phyloP scores from a whole-genome alignment of 1,139 yeast species.

The Suhomyces bokatorum region DNA sequence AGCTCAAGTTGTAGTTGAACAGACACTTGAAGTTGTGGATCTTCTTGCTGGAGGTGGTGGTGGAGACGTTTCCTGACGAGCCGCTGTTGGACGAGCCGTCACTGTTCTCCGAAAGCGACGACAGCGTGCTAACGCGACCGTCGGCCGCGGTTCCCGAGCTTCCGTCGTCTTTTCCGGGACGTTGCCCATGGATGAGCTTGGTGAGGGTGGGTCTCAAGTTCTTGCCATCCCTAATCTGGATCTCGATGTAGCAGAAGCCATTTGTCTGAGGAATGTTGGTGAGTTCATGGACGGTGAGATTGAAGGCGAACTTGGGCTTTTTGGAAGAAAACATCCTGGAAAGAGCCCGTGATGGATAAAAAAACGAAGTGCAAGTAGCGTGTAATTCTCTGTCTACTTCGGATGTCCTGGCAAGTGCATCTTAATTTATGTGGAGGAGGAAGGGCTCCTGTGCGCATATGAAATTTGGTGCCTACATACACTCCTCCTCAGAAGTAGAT shows the following conservation, averaged over 20 bases:
- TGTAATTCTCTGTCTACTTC: background rate
- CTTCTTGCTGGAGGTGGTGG: slow-evolving; percentile 35
- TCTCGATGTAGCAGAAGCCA: slow-evolving; percentile 65
- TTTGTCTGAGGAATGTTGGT: slow-evolving; percentile 79
- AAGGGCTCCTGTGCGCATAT: background rate
- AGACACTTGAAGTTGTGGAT: slow-evolving; percentile 46
- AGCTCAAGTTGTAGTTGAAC: slow-evolving; percentile 39
- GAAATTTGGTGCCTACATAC: background rate
- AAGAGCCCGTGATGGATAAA: too few species aligned
- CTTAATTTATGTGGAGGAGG: background rate
- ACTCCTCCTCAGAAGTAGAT: too few species aligned
- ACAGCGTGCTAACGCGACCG: background rate
- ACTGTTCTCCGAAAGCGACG: slow-evolving; percentile 4
- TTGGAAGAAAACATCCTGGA: slow-evolving; percentile 15
- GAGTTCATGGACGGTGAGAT: slow-evolving; percentile 63
- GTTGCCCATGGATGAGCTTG: slow-evolving; percentile 15
- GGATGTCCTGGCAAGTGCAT: background rate
- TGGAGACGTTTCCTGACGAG: slow-evolving; percentile 31
- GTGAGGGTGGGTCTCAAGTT: slow-evolving; percentile 13
- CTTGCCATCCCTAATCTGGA: slow-evolving; percentile 35
- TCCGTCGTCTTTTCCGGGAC: slow-evolving; percentile 6
- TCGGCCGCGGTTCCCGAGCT: background rate
- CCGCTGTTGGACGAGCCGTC: slow-evolving; percentile 10
- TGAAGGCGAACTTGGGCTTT: slow-evolving; percentile 55
- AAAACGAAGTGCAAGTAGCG: background rate